A percentile compares a stretch with the other conserved stretches of the same genome.
These are phyloP conservation scores for Diplodia sapinea DNA, from an alignment of 2,329 filamentous ascomycete species.

Conservation along the genomic window DNA sequence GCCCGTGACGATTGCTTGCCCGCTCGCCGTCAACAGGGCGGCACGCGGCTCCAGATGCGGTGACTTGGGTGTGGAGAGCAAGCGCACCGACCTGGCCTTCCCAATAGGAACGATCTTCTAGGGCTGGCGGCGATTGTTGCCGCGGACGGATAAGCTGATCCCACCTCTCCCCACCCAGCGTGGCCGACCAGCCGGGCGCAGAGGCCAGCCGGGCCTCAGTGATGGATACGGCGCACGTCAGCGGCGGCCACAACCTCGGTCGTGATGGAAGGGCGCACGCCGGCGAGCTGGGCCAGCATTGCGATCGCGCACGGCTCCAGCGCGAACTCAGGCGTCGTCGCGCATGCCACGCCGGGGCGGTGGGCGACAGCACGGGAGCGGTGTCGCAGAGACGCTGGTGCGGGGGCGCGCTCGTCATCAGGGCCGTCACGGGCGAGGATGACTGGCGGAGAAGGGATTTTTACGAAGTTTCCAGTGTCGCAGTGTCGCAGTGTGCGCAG, in stretches of 20 bases:
- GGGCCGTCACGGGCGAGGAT: slow-evolving; percentile 8
- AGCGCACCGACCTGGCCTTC: slow-evolving; percentile 21
- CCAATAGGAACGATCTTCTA: slow-evolving; percentile 26
- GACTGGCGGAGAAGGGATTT: slow-evolving; percentile 12
- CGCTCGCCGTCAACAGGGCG: background rate
- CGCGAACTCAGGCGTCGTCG: background rate
- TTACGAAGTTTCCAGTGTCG: slow-evolving; percentile 20
- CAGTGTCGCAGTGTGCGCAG: slow-evolving; percentile 7
- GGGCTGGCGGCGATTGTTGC: slow-evolving; percentile 28
- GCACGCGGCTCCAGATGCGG: slow-evolving; percentile 4
- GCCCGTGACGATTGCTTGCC: background rate
- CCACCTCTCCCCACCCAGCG: slow-evolving; percentile 21
- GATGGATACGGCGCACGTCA: slow-evolving; percentile 23
- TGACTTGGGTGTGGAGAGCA: slow-evolving; percentile 19
- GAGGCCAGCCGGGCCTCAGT: slow-evolving; percentile 9
- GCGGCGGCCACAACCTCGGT: slow-evolving; percentile 6
- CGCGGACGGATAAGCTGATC: slow-evolving; percentile 22
- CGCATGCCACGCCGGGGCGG: background rate
- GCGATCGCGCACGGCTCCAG: slow-evolving; percentile 6
- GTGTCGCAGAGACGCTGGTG: slow-evolving; percentile 18
- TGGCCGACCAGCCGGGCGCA: slow-evolving; percentile 17
- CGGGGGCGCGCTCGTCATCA: slow-evolving; percentile 12
- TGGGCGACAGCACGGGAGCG: slow-evolving; percentile 3
- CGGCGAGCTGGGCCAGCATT: background rate
- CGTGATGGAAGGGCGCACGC: background rate